These are phyloP conservation scores for Secale cereale DNA, from an alignment of 176 grass and related monocot genomes.

Conservation along the genomic window DNA sequence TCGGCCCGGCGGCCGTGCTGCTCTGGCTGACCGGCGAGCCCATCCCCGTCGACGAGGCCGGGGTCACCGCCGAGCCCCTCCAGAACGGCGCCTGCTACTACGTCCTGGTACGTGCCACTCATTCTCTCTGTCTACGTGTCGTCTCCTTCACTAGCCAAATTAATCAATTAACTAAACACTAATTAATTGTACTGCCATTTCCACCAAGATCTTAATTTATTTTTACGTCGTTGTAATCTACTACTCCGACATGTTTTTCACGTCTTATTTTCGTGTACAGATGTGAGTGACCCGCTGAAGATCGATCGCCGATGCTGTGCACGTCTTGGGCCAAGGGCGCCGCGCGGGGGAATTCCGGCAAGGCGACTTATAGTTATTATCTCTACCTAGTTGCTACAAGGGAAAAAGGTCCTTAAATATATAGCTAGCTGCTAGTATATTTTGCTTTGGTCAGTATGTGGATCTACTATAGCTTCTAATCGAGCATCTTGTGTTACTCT, in stretches of 20 bases:
- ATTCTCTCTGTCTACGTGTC: neutral
- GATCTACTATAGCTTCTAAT: neutral
- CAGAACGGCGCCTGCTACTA: constrained; percentile 56
- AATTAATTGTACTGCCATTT: neutral
- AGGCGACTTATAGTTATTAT: neutral
- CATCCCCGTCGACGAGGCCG: constrained; percentile 44
- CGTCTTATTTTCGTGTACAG: neutral
- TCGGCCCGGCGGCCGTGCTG: constrained; percentile 45
- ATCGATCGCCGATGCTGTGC: neutral
- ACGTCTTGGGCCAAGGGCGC: neutral
- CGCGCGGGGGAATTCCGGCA: neutral
- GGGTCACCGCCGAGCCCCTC: constrained; percentile 59
- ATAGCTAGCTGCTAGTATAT: neutral
- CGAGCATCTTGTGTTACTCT: neutral
- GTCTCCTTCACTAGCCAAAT: neutral
- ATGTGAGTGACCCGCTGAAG: neutral
- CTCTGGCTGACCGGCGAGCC: constrained; percentile 34
- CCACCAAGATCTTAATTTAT: neutral
- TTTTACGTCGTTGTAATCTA: neutral
- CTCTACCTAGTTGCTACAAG: neutral
- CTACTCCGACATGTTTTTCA: neutral
- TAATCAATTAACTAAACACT: neutral
- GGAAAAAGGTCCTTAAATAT: neutral
- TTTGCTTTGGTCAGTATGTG: neutral
- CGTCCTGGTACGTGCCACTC: constrained; percentile 17